Evolutionary conservation across 441 rosid genomes (phyloP), one percentile per base, ranked within the genome.

Genomic region (Pelargonium fulgidum): DNA sequence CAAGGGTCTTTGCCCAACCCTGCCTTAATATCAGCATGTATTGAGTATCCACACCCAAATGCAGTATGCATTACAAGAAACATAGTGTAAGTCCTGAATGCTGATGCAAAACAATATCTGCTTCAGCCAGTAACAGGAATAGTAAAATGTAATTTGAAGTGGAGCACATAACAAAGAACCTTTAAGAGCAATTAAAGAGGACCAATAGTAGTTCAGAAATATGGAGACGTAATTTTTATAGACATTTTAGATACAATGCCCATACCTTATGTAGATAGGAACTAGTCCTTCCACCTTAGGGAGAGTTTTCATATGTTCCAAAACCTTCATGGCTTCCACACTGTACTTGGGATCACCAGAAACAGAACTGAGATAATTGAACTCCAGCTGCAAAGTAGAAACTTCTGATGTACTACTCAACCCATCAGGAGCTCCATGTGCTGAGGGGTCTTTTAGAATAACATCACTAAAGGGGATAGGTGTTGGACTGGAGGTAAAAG

Each of bases 361-460:
- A 72, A 94, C 67, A 70, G 76, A 74, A 80, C 97, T 90, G 72
- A 94, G 96, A 82, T 87, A 94, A 71, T 94, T 94, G 78, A 92
- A 92, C 80, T 94, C 99, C 52, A 94, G 97, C 89, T 92, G 99
- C 65, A 94, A 79, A 68, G 93, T 85, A 13, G 99, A 85, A 79
- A 83, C 96, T 82, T 94, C 99, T 5, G 97, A 83, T 68, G 98
- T 90, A 76, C 98, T 94, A 77, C 99, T 94, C 75, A 87, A 76
- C 67, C 98, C 96, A 80, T 71, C 90, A 29, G 94, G 94, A 76
- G 98, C 88, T 68, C 94, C 86, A 82, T 86, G 94, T 64, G 98
- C 93, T 1, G 91, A 84, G 36, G 92, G 85, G 68, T 92, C 96
- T 52, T 39, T 87, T 44, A 94, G 76, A 75, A 87, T 75, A 8